A percentile compares a stretch with the other conserved stretches of the same genome.
Evolutionary conservation across 2,329 filamentous ascomycete species (phyloP).

Genomic region (Penicillium sp.): DNA sequence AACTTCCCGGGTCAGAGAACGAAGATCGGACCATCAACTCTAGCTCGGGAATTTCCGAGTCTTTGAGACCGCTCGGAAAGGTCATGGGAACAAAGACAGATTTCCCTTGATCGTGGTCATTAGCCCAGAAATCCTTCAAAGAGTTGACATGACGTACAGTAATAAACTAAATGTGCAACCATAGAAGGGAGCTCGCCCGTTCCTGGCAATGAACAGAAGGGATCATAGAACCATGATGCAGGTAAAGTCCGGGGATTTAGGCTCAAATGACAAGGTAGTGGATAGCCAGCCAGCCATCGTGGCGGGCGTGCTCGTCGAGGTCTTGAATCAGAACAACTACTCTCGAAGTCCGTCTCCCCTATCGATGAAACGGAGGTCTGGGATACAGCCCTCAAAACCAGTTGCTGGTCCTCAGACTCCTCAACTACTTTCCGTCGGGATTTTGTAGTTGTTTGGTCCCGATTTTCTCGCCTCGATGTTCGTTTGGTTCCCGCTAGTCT

Average conservation of each 20-base stretch:
- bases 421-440: constrained; percentile 5
- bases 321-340: constrained; percentile 3
- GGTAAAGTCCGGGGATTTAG: constrained; percentile 20
- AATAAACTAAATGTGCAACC: constrained; percentile 31
- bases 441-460: constrained; percentile 10
- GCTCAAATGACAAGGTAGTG: constrained; percentile 13
- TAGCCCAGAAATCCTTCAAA: constrained; percentile 2
- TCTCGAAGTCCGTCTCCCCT: not conserved
- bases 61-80: constrained; percentile 35
- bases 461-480: constrained; percentile 30
- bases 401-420: constrained; percentile 11
- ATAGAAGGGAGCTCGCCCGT: constrained; percentile 25
- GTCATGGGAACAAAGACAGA: constrained; percentile 41
- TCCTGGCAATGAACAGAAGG: constrained; percentile 35
- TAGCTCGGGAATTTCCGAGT: constrained; percentile 25
- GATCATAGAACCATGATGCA: constrained; percentile 32
- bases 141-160: constrained; percentile 30
- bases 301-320: constrained; percentile 15
- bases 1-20: constrained; percentile 38
- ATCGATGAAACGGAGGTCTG: constrained; percentile 12
- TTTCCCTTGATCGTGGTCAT: constrained; percentile 27
- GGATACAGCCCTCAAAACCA: constrained; percentile 14
- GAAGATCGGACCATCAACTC: constrained; percentile 33
- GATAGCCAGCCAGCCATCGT: constrained; percentile 19
- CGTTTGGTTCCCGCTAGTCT: constrained; percentile 40